A percentile compares a stretch with the other conserved stretches of the same genome.
Conservation (phyloP, 2,329 filamentous ascomycete species). For the Cytospora leucostoma region DNA sequence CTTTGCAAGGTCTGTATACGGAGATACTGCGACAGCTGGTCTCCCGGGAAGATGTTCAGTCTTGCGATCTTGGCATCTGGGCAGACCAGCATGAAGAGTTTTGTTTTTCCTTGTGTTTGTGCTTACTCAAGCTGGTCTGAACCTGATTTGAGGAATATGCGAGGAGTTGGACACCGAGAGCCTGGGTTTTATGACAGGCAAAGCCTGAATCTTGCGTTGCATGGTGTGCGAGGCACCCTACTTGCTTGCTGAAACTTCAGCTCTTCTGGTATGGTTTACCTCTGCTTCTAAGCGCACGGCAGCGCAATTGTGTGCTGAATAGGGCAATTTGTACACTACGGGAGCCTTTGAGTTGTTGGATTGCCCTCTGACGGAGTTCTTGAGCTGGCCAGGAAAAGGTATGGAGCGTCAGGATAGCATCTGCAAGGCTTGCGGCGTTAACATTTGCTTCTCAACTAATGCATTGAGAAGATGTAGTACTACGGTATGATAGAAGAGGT, state of each 20-base stretch:
- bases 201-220: too few relatives aligned
- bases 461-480: constrained; percentile 4
- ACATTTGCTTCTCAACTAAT: constrained; percentile 7
- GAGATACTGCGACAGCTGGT: neutral
- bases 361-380: constrained; percentile 21
- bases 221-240: too few relatives aligned
- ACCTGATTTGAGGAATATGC: neutral
- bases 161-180: neutral
- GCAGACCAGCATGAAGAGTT: neutral
- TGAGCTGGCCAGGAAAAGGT: constrained; percentile 7
- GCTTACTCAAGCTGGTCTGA: neutral
- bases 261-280: neutral
- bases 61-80: constrained; percentile 13
- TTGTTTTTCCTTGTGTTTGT: neutral
- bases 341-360: neutral
- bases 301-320: neutral
- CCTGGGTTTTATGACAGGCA: neutral
- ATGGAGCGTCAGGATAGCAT: neutral
- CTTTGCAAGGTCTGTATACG: neutral
- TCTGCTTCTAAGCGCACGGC: neutral
- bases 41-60: neutral
- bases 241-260: neutral
- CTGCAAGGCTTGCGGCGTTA: constrained; percentile 18
- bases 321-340: constrained; percentile 19
- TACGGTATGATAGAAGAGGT: constrained; percentile 1